Evolutionary conservation across 2,329 filamentous ascomycete species (phyloP), one percentile per base, ranked within the genome.

Genomic region (Trichoderma gracile): DNA sequence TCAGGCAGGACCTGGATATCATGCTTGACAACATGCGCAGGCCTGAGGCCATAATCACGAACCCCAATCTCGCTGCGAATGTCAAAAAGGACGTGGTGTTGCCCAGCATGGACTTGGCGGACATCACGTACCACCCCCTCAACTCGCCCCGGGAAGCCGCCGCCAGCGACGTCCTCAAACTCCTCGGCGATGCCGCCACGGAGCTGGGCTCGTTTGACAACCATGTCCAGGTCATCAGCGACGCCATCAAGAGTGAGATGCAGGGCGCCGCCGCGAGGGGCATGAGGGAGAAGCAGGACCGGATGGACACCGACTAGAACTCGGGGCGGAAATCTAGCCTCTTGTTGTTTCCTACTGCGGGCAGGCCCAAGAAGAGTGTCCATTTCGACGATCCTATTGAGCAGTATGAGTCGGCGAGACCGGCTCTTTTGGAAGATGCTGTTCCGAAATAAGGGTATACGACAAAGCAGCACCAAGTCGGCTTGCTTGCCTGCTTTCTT

Each of bases 21-120:
- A 77, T 78, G 72, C 65, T 78, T 12, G 55, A 46, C 43, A 75
- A 72, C 64, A 73, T 78, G 73, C 68, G 71, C 49, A 69, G 69
- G 19, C 67, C 68, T 4, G 60, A 63, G 71, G 66, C 68, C 9
- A 54, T 55, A 66, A 65, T 52, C 27, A 7, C 27, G 27, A 9
- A 30, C 30, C 30, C 8, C 8, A 9, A 9, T 9, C 30, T 30
- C 30, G 30, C 30, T 9, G 30, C n/a, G n/a, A n/a, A n/a, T n/a
- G n/a, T 69, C 17, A 52, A 27, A 15, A 54, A 30, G 12, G 61
- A 57, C 7, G 62, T 73, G 12, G 68, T 69, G 1, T 21, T 30
- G 25, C 70, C 70, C 1, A 54, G 66, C 10, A 70, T 75, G 59
- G 60, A 42, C 52, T 25, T 33, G 15, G 58, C 50, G 40, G 43